Conservation (phyloP, 139 green algal species). For the Spirogloea muscicola region DNA sequence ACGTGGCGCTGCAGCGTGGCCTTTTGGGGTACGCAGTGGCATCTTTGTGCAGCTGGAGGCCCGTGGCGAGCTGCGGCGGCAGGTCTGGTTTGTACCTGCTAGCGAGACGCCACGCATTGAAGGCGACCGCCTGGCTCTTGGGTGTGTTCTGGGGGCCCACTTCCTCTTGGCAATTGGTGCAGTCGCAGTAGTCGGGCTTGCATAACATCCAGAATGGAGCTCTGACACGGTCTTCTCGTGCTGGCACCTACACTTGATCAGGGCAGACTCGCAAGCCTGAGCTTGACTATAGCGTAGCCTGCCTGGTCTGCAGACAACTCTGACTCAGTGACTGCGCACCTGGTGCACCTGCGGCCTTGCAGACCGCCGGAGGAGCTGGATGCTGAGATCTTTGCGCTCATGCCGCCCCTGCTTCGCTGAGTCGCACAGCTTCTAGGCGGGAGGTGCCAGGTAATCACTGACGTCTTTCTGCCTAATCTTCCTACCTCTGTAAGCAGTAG, state of each 20-base stretch:
- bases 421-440: background rate
- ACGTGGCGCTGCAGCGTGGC: background rate
- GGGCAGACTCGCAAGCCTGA: too few species aligned
- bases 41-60: conserved; percentile 33
- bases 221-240: too few species aligned
- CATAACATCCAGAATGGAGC: too few species aligned
- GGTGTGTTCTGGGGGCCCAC: conserved; percentile 5
- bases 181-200: too few species aligned
- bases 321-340: background rate
- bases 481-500: too few species aligned
- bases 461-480: too few species aligned
- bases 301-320: background rate
- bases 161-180: too few species aligned
- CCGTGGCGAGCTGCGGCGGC: background rate
- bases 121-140: background rate
- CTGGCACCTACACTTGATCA: too few species aligned
- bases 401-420: background rate
- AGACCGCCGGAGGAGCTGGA: background rate
- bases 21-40: background rate
- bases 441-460: too few species aligned
- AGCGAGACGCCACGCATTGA: background rate
- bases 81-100: conserved; percentile 12
- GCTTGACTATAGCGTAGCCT: too few species aligned
- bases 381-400: conserved; percentile 2
- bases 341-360: background rate